phyloP scores from a whole-genome alignment of 1,284 basidiomycete genomes.

The Malassezia cuniculi region DNA sequence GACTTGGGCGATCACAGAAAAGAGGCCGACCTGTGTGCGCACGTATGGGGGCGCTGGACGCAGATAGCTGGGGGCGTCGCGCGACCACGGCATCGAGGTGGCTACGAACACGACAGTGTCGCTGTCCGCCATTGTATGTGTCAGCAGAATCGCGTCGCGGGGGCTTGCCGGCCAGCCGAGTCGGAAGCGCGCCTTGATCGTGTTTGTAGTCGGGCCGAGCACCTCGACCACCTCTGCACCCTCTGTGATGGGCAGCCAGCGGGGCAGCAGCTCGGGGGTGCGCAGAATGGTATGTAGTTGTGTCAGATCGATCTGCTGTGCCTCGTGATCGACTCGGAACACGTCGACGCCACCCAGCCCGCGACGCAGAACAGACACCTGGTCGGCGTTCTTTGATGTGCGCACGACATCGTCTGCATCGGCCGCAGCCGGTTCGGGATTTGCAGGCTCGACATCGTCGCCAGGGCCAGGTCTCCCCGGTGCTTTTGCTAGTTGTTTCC shows the following conservation, averaged over 20 bases:
- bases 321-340: conserved; percentile 57
- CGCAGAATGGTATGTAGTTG: conserved; percentile 64
- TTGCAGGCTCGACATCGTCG: not conserved
- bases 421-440: not conserved
- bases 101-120: conserved; percentile 74
- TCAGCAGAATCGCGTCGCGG: conserved; percentile 26
- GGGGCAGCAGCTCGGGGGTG: conserved; percentile 55
- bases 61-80: conserved; percentile 82
- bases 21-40: conserved; percentile 71
- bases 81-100: conserved; percentile 82
- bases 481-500: too few species aligned
- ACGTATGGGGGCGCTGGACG: conserved; percentile 88
- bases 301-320: conserved; percentile 58
- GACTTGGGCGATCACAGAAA: conserved; percentile 85
- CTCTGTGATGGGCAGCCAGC: conserved; percentile 80
- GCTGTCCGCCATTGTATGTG: conserved; percentile 18
- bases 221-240: conserved; percentile 68
- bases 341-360: conserved; percentile 56
- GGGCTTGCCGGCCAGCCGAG: conserved; percentile 89
- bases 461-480: not conserved
- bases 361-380: conserved; percentile 47
- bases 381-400: conserved; percentile 26
- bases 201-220: conserved; percentile 69
- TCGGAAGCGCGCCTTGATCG: conserved; percentile 76
- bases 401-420: conserved; percentile 1